phyloP scores from a whole-genome alignment of 2,329 filamentous ascomycete genomes.

The Claviceps sp. region DNA sequence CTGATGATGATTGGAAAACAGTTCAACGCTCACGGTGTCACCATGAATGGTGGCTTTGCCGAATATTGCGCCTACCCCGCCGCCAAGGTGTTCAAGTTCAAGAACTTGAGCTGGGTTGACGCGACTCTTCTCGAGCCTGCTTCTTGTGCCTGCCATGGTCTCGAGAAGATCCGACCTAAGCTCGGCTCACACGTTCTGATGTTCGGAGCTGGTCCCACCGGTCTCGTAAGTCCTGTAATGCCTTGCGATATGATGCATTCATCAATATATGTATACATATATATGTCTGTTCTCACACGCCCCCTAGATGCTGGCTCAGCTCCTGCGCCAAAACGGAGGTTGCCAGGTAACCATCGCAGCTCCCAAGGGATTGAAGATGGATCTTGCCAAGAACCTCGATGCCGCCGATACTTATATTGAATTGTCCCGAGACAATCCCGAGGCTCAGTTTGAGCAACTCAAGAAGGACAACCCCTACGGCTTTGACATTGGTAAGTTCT shows the following conservation, averaged over 20 bases:
- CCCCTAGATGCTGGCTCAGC: slow-evolving; percentile 41
- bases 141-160: slow-evolving; percentile 56
- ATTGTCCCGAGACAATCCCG: slow-evolving; percentile 39
- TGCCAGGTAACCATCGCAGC: slow-evolving; percentile 59
- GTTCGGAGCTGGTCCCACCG: slow-evolving; percentile 54
- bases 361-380: slow-evolving; percentile 55
- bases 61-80: slow-evolving; percentile 48
- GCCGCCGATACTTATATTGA: slow-evolving; percentile 41
- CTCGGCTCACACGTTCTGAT: slow-evolving; percentile 52
- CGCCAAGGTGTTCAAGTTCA: slow-evolving; percentile 47
- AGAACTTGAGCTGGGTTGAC: slow-evolving; percentile 53
- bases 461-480: slow-evolving; percentile 55
- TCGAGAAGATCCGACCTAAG: slow-evolving; percentile 55
- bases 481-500: slow-evolving; percentile 46
- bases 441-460: slow-evolving; percentile 46
- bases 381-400: slow-evolving; percentile 46
- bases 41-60: slow-evolving; percentile 57
- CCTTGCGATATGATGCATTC: too few relatives aligned
- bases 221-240: slow-evolving; percentile 30
- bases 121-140: slow-evolving; percentile 58
- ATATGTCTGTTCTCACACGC: neutral
- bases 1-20: slow-evolving; percentile 5
- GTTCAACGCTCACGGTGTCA: slow-evolving; percentile 54
- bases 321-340: slow-evolving; percentile 51
- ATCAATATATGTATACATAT: neutral